A percentile compares a stretch with the other conserved stretches of the same genome.
Conservation (phyloP, 176 grass and related monocot species). For the Cocos nucifera region DNA sequence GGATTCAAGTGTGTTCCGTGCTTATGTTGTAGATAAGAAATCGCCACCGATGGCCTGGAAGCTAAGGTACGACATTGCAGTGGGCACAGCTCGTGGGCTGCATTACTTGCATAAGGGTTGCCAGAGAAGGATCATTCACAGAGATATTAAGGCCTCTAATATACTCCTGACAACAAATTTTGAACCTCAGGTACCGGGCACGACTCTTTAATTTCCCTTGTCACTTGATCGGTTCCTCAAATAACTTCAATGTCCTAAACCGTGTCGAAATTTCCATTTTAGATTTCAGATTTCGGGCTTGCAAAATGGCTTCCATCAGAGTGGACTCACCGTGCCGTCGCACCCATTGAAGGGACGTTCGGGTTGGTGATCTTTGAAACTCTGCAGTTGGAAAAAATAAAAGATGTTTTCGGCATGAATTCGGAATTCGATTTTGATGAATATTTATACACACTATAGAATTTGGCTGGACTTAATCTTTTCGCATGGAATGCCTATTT, state of each 20-base stretch:
- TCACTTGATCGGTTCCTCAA: no score
- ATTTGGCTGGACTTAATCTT: no score
- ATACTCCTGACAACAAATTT: conserved; percentile 15
- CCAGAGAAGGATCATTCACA: conserved; percentile 23
- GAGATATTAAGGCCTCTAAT: conserved; percentile 20
- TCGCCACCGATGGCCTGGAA: conserved; percentile 11
- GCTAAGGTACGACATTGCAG: conserved; percentile 8
- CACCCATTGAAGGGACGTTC: conserved; percentile 14
- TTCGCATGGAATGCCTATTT: no score
- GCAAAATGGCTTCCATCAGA: conserved; percentile 21
- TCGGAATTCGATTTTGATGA: no score
- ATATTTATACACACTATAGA: no score
- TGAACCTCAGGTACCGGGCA: background rate
- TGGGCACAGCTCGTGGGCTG: conserved; percentile 7
- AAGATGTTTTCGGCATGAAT: no score
- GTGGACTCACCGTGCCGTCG: conserved; percentile 4
- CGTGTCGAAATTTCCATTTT: background rate
- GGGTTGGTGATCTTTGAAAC: background rate
- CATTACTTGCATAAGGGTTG: conserved; percentile 13
- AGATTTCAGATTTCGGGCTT: conserved; percentile 20
- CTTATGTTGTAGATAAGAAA: conserved; percentile 4
- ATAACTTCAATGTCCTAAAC: background rate
- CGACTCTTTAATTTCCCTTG: background rate
- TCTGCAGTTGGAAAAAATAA: background rate
- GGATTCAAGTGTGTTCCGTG: background rate